Percentiles rank a stretch among this genome's conserved stretches.
Evolutionary conservation across 2,329 filamentous ascomycete genomes (phyloP).

Genomic region (Xylariaceae sp.): DNA sequence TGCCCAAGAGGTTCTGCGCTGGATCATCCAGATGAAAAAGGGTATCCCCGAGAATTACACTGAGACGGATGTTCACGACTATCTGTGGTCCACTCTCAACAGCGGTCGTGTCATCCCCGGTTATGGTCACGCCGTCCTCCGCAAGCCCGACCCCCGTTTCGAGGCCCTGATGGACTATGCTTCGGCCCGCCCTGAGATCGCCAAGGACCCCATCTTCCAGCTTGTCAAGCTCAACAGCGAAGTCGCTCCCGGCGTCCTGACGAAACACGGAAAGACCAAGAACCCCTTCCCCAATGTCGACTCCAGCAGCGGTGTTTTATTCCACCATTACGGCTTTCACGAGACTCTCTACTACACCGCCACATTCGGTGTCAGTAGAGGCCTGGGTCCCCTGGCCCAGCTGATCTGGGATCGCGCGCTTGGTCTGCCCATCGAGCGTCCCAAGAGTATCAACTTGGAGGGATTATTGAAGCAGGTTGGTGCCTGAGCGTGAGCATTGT

Average conservation of each 20-base stretch:
- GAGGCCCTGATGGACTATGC: conserved; percentile 97
- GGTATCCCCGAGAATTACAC: conserved; percentile 73
- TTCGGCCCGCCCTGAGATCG: conserved; percentile 76
- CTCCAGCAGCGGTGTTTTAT: conserved; percentile 85
- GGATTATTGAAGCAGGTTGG: conserved; percentile 71
- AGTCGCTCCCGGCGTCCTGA: conserved; percentile 85
- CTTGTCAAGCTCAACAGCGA: conserved; percentile 91
- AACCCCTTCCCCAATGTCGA: conserved; percentile 98
- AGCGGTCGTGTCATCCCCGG: conserved; percentile 91
- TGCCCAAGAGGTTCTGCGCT: conserved; percentile 93
- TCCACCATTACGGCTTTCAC: conserved; percentile 97
- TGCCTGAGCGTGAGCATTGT: conserved; percentile 13
- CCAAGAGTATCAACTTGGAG: conserved; percentile 93
- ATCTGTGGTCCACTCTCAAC: conserved; percentile 90
- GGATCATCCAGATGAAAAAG: conserved; percentile 95
- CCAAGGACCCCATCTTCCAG: conserved; percentile 83
- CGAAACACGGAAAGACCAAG: conserved; percentile 96
- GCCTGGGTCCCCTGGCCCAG: conserved; percentile 85
- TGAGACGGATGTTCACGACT: conserved; percentile 78
- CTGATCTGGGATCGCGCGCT: conserved; percentile 94
- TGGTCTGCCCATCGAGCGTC: conserved; percentile 91
- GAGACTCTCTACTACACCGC: conserved; percentile 92
- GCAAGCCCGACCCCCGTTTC: conserved; percentile 95
- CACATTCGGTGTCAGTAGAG: conserved; percentile 65
- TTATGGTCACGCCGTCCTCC: conserved; percentile 91